These are phyloP conservation scores for Solanum verrucosum DNA, from an alignment of 257 asterid species.

Conservation along the genomic window DNA sequence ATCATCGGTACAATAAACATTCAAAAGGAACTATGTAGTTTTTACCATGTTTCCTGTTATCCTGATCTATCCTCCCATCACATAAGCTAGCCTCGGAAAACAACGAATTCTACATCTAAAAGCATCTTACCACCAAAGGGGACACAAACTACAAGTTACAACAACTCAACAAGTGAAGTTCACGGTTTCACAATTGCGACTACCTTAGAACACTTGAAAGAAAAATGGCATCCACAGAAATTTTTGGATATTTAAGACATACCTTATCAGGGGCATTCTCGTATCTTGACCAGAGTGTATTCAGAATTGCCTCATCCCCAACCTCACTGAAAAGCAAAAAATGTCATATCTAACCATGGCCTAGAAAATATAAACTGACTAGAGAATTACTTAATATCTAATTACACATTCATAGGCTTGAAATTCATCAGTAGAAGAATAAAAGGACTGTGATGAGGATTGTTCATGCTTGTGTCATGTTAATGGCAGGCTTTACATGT, in stretches of 20 bases:
- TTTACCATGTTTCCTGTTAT: background rate
- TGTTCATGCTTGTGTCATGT: background rate
- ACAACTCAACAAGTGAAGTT: background rate
- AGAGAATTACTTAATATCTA: background rate
- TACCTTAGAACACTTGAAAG: background rate
- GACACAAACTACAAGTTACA: background rate
- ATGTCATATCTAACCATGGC: conserved; percentile 1
- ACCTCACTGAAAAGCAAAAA: conserved; percentile 49
- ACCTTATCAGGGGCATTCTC: conserved; percentile 65
- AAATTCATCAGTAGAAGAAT: background rate
- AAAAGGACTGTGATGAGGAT: background rate
- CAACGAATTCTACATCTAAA: background rate
- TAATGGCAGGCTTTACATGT: background rate
- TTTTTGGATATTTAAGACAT: background rate
- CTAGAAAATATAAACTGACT: background rate
- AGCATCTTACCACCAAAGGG: background rate
- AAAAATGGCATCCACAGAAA: background rate
- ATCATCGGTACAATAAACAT: background rate
- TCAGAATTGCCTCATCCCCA: conserved; percentile 87
- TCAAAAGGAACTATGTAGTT: background rate
- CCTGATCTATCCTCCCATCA: background rate
- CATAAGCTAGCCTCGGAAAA: background rate
- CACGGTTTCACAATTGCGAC: background rate
- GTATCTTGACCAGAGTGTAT: conserved; percentile 64
- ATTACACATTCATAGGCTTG: background rate